phyloP scores from a whole-genome alignment of 2,329 filamentous ascomycete genomes.

The Arthrobotrys musiformis region DNA sequence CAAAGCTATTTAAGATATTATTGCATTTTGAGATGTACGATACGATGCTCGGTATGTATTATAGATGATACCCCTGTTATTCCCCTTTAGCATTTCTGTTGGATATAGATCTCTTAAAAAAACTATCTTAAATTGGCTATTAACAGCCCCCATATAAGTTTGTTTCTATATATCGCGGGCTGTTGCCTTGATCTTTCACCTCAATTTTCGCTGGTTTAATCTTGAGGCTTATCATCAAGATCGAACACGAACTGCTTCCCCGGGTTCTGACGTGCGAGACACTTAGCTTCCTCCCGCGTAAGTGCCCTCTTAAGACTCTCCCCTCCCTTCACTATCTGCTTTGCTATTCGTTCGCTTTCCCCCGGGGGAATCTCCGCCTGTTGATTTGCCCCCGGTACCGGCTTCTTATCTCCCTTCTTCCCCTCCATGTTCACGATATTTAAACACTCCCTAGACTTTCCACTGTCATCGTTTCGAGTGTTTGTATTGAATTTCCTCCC shows the following conservation, averaged over 20 bases:
- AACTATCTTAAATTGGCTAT: no score
- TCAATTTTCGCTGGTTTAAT: neutral
- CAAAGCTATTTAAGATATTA: neutral
- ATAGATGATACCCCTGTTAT: slow-evolving; percentile 38
- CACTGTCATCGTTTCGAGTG: neutral
- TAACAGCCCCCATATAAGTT: neutral
- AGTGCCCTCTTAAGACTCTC: neutral
- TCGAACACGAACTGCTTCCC: slow-evolving; percentile 29
- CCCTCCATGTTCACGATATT: neutral
- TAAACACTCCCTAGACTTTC: neutral
- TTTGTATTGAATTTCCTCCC: neutral
- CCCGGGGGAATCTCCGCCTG: neutral
- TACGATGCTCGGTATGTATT: slow-evolving; percentile 7
- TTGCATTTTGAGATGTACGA: slow-evolving; percentile 11
- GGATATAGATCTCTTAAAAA: neutral
- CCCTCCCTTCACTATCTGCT: neutral
- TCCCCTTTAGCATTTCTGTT: neutral
- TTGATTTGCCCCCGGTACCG: neutral
- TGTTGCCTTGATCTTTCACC: no score
- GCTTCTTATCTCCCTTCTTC: neutral
- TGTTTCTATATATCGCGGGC: neutral
- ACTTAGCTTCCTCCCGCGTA: neutral
- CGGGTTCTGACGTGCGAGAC: slow-evolving; percentile 13
- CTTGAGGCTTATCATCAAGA: slow-evolving; percentile 24
- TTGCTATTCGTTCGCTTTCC: neutral